Conservation (phyloP, 1,284 basidiomycete genomes). For the Ceratobasidium sp. region DNA sequence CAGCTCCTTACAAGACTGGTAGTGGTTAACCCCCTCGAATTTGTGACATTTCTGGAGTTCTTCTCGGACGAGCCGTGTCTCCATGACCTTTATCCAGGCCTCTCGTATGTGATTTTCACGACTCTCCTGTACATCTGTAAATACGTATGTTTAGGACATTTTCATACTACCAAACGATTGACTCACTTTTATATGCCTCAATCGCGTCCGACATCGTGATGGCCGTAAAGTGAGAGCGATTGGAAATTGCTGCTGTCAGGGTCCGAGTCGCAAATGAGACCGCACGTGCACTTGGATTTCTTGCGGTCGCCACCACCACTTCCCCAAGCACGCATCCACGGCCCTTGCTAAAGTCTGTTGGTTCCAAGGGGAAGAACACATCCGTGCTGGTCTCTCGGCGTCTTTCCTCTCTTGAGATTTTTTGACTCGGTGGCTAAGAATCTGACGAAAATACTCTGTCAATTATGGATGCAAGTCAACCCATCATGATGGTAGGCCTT, state of each 20-base stretch:
- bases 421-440: neutral
- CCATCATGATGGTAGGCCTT: conserved; percentile 6
- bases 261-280: neutral
- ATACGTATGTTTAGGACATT: neutral
- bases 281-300: conserved; percentile 6
- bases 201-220: conserved; percentile 38
- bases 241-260: conserved; percentile 27
- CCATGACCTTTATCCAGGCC: conserved; percentile 96
- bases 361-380: neutral
- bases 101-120: conserved; percentile 88
- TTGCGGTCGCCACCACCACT: conserved; percentile 27
- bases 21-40: conserved; percentile 91
- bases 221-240: neutral
- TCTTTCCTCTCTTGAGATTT: neutral
- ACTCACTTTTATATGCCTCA: conserved; percentile 35
- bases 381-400: neutral
- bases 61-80: conserved; percentile 88
- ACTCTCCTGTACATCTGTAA: conserved; percentile 61
- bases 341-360: neutral
- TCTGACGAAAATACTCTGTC: neutral
- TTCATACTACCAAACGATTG: neutral
- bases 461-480: conserved; percentile 21
- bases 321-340: neutral
- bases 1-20: conserved; percentile 89
- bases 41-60: conserved; percentile 94